Percentiles rank a stretch among this genome's conserved stretches.
Evolutionary conservation across 2,329 filamentous ascomycete species (phyloP).

Genomic region (Fusarium setosum): DNA sequence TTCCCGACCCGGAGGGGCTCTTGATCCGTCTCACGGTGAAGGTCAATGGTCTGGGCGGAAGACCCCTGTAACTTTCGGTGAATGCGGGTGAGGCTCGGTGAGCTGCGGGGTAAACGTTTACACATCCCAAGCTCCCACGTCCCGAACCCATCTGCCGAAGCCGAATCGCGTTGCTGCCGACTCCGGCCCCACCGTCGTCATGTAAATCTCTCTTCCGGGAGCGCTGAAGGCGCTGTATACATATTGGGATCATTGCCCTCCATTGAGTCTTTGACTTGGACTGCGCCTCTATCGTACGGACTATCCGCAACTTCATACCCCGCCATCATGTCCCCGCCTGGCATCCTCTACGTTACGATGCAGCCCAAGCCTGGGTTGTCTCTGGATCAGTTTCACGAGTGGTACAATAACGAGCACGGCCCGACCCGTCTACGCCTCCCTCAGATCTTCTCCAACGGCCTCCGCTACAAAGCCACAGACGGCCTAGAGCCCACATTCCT

Average conservation of each 20-base stretch:
- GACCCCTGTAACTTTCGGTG: slow-evolving; percentile 5
- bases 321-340: slow-evolving; percentile 59
- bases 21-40: slow-evolving; percentile 1
- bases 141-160: slow-evolving; percentile 47
- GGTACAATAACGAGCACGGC: slow-evolving; percentile 95
- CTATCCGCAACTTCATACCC: background rate
- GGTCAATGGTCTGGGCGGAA: background rate
- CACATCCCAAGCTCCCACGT: slow-evolving; percentile 31
- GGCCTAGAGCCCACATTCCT: slow-evolving; percentile 74
- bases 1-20: background rate
- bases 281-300: background rate
- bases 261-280: background rate
- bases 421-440: slow-evolving; percentile 82
- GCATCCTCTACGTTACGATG: slow-evolving; percentile 89
- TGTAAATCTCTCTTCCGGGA: slow-evolving; percentile 44
- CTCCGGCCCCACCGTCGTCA: slow-evolving; percentile 35
- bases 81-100: slow-evolving; percentile 23
- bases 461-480: slow-evolving; percentile 80
- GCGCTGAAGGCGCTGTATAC: slow-evolving; percentile 18
- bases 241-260: background rate
- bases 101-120: slow-evolving; percentile 46
- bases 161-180: slow-evolving; percentile 34
- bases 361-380: slow-evolving; percentile 76
- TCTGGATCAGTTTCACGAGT: slow-evolving; percentile 82
- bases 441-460: slow-evolving; percentile 79